Evolutionary conservation across 83 land plant species (phyloP).

Genomic region (Thuja plicata): DNA sequence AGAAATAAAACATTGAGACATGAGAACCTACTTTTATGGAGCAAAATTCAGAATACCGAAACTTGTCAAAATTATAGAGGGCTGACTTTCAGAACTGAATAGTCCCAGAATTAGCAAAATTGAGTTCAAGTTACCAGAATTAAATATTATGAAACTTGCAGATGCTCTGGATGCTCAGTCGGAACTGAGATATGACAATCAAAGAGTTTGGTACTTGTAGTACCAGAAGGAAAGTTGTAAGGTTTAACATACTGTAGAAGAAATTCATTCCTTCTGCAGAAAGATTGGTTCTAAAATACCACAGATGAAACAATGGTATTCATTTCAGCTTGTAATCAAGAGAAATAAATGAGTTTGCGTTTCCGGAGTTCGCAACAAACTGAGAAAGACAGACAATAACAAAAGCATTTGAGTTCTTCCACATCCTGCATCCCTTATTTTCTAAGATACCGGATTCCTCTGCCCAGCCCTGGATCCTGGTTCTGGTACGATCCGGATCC

Average conservation of each 20-base stretch:
- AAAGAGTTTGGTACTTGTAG: neutral
- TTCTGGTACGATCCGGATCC: too few relatives aligned
- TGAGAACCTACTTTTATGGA: neutral
- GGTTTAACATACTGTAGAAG: neutral
- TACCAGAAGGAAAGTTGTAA: neutral
- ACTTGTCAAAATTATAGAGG: neutral
- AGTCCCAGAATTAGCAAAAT: neutral
- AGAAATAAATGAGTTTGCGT: neutral
- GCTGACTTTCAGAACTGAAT: neutral
- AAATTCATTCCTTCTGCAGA: neutral
- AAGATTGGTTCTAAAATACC: too few relatives aligned
- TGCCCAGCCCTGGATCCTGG: too few relatives aligned
- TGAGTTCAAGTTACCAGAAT: neutral
- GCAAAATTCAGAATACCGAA: neutral
- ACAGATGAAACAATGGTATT: neutral
- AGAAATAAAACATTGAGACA: neutral
- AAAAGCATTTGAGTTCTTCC: neutral
- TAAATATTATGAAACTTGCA: neutral
- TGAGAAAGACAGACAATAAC: neutral
- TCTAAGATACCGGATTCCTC: too few relatives aligned
- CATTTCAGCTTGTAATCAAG: neutral
- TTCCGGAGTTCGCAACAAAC: neutral
- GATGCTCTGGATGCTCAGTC: neutral
- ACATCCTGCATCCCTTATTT: neutral
- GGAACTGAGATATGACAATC: neutral